These are phyloP conservation scores for Auricularia sp. DNA, from an alignment of 768 basidiomycete genomes.

Conservation along the genomic window DNA sequence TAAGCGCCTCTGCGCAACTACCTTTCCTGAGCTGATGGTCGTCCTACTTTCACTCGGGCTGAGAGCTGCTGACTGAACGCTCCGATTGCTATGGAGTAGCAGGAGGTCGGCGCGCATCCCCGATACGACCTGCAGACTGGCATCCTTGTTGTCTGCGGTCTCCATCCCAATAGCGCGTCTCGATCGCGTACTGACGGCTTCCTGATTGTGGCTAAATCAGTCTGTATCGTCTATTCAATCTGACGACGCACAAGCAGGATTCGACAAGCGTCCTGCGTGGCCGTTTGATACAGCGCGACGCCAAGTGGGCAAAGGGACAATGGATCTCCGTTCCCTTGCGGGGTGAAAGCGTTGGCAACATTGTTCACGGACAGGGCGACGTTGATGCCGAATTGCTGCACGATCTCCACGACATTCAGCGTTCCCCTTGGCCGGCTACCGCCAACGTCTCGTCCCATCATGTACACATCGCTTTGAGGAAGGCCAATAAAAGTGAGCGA, in stretches of 20 bases:
- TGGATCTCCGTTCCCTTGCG: constrained; percentile 55
- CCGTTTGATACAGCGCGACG: constrained; percentile 49
- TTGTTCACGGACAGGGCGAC: constrained; percentile 55
- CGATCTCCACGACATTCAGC: constrained; percentile 37
- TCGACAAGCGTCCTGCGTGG: constrained; percentile 34
- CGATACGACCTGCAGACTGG: background rate
- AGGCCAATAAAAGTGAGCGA: constrained; percentile 47
- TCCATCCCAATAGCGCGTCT: background rate
- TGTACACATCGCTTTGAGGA: constrained; percentile 58
- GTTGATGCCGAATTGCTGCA: constrained; percentile 34
- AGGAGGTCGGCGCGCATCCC: background rate
- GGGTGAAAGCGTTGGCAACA: constrained; percentile 58
- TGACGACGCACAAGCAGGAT: constrained; percentile 35
- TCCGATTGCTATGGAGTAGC: background rate
- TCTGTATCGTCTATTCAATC: constrained; percentile 1
- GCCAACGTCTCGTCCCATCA: constrained; percentile 45
- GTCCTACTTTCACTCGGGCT: background rate
- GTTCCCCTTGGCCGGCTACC: constrained; percentile 34
- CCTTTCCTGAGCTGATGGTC: background rate
- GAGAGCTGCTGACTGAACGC: background rate
- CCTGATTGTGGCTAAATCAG: background rate
- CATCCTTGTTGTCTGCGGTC: background rate
- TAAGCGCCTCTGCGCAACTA: background rate
- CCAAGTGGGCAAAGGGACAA: constrained; percentile 49
- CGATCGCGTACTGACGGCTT: background rate